A percentile compares a stretch with the other conserved stretches of the same genome.
Conservation (phyloP, 768 basidiomycete genomes). For the Kwoniella pini region DNA sequence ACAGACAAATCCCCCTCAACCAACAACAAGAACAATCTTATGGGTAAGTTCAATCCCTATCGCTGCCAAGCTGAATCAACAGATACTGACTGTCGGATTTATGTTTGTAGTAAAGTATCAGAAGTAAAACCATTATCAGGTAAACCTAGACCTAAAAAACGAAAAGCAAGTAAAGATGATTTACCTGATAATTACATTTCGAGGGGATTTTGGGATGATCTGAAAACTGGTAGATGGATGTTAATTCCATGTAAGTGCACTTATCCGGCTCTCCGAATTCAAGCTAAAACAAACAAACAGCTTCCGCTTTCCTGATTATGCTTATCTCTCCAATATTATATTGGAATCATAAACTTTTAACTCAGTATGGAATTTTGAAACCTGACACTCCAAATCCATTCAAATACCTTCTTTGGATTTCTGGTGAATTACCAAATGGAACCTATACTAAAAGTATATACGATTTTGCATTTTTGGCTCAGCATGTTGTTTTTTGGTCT, state of each 20-base stretch:
- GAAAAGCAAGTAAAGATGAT: slow-evolving; percentile 11
- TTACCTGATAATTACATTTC: slow-evolving; percentile 40
- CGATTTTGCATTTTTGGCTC: slow-evolving; percentile 77
- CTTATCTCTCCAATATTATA: slow-evolving; percentile 41
- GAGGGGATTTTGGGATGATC: slow-evolving; percentile 60
- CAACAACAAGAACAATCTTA: slow-evolving; percentile 16
- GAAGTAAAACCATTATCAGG: slow-evolving; percentile 31
- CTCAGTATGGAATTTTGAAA: slow-evolving; percentile 57
- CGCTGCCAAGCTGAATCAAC: neutral
- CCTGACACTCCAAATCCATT: slow-evolving; percentile 69
- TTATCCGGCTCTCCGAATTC: neutral
- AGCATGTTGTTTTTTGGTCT: slow-evolving; percentile 84
- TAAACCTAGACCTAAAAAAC: slow-evolving; percentile 11
- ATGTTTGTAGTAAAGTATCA: slow-evolving; percentile 5
- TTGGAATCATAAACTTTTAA: slow-evolving; percentile 35
- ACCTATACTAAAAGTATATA: slow-evolving; percentile 68
- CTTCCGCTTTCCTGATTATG: slow-evolving; percentile 42
- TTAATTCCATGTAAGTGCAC: slow-evolving; percentile 65
- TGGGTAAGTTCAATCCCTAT: slow-evolving; percentile 11
- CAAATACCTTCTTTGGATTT: slow-evolving; percentile 66
- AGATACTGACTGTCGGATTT: neutral
- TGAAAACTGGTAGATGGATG: slow-evolving; percentile 68
- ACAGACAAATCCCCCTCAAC: slow-evolving; percentile 39
- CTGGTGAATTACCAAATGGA: slow-evolving; percentile 30
- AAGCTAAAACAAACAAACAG: slow-evolving; percentile 19